Conservation (phyloP, 495 filamentous ascomycete species). For the Neohortaea acidophila region DNA sequence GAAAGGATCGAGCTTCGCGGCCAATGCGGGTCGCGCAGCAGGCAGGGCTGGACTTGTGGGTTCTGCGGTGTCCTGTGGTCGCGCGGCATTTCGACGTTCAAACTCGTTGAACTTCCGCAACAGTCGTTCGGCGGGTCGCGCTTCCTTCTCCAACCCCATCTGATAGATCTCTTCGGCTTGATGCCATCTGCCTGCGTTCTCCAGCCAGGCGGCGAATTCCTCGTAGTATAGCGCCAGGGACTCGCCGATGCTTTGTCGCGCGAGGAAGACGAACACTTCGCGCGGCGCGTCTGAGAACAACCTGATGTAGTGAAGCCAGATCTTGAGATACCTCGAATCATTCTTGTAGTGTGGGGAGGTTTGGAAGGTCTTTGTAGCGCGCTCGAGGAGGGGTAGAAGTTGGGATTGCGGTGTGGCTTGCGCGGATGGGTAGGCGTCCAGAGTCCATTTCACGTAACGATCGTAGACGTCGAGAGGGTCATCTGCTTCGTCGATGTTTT, state of each 20-base stretch:
- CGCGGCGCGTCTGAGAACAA: slow-evolving; percentile 84
- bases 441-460: slow-evolving; percentile 89
- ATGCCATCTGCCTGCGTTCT: slow-evolving; percentile 67
- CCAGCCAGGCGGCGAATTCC: slow-evolving; percentile 86
- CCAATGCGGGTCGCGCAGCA: slow-evolving; percentile 66
- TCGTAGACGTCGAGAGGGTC: slow-evolving; percentile 94
- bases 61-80: slow-evolving; percentile 41
- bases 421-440: slow-evolving; percentile 86
- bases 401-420: slow-evolving; percentile 83
- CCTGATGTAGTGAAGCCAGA: slow-evolving; percentile 89
- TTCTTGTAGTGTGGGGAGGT: slow-evolving; percentile 75
- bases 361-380: slow-evolving; percentile 83
- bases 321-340: slow-evolving; percentile 76
- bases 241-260: slow-evolving; percentile 78
- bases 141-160: slow-evolving; percentile 74
- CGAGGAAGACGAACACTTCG: slow-evolving; percentile 80
- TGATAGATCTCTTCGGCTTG: slow-evolving; percentile 90
- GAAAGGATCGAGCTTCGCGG: slow-evolving; percentile 74
- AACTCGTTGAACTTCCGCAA: slow-evolving; percentile 84
- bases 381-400: slow-evolving; percentile 76
- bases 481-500: slow-evolving; percentile 65
- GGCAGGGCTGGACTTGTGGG: slow-evolving; percentile 79
- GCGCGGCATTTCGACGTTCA: slow-evolving; percentile 53
- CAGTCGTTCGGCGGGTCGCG: slow-evolving; percentile 65
- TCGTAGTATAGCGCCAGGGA: slow-evolving; percentile 89